Percentiles rank a stretch among this genome's conserved stretches.
These are phyloP conservation scores for Knoxia roxburghii DNA, from an alignment of 257 asterid genomes.

Conservation along the genomic window DNA sequence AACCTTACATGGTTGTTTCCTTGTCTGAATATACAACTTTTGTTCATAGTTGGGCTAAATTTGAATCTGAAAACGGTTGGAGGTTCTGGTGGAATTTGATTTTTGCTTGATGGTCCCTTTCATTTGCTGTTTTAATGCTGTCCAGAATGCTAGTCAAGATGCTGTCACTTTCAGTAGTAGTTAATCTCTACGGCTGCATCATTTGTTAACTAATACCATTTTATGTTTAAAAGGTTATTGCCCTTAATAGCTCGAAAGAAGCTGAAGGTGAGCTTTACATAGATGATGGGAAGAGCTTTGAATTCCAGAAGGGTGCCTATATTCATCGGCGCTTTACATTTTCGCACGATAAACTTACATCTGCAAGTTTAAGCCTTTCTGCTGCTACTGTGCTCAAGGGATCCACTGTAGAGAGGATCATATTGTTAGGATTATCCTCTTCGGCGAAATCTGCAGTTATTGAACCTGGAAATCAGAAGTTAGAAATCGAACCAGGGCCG, in stretches of 20 bases:
- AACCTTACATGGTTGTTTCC: neutral
- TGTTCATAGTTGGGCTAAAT: neutral
- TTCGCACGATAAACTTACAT: slow-evolving; percentile 52
- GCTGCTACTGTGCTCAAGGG: slow-evolving; percentile 36
- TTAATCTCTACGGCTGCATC: neutral
- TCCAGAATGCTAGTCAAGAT: neutral
- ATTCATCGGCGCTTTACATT: slow-evolving; percentile 67
- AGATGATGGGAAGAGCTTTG: slow-evolving; percentile 93
- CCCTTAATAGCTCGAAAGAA: slow-evolving; percentile 73
- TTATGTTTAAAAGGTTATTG: slow-evolving; percentile 54
- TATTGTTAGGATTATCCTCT: slow-evolving; percentile 51
- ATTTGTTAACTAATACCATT: neutral
- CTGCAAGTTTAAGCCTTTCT: slow-evolving; percentile 39
- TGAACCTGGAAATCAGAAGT: slow-evolving; percentile 54
- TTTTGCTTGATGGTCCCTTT: neutral
- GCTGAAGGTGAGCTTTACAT: slow-evolving; percentile 92
- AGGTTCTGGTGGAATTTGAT: neutral
- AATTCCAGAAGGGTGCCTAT: slow-evolving; percentile 61
- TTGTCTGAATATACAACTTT: neutral
- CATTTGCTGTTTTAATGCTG: neutral
- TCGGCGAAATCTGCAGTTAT: slow-evolving; percentile 49
- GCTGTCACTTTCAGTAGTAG: neutral
- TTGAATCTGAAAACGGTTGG: neutral
- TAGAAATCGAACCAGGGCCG: slow-evolving; percentile 57
- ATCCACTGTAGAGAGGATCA: slow-evolving; percentile 68